Conservation (phyloP, 1,139 yeast genomes). For the Spencermartinsiella ligniputridi region DNA sequence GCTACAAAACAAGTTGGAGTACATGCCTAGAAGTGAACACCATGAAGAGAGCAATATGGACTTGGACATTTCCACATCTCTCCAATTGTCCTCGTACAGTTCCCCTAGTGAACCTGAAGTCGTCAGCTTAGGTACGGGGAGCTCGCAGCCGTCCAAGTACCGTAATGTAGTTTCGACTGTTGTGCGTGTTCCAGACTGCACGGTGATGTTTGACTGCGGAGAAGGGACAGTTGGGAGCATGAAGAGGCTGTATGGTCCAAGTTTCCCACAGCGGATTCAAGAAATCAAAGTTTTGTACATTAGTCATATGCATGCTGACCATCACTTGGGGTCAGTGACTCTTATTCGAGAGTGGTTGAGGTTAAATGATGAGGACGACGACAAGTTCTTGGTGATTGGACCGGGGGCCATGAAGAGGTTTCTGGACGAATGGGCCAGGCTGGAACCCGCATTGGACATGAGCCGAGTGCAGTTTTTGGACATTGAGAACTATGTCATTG, state of each 20-base stretch:
- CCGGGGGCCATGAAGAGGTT: slow-evolving; percentile 77
- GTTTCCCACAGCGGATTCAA: slow-evolving; percentile 39
- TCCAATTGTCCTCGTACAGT: background rate
- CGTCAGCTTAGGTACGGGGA: slow-evolving; percentile 87
- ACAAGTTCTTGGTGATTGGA: slow-evolving; percentile 49
- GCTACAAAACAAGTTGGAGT: slow-evolving; percentile 20
- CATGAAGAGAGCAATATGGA: background rate
- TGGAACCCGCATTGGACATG: slow-evolving; percentile 39
- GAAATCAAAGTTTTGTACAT: slow-evolving; percentile 66
- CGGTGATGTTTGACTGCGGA: slow-evolving; percentile 74
- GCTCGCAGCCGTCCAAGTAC: slow-evolving; percentile 80
- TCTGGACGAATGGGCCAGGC: slow-evolving; percentile 61
- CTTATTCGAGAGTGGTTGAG: slow-evolving; percentile 66
- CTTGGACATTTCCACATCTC: background rate
- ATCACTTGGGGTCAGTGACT: slow-evolving; percentile 79
- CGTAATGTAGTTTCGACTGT: slow-evolving; percentile 82
- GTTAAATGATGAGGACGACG: slow-evolving; percentile 24
- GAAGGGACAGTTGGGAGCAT: slow-evolving; percentile 84
- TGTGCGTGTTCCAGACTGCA: slow-evolving; percentile 54
- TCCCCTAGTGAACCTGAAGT: slow-evolving; percentile 45
- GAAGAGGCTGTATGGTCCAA: slow-evolving; percentile 54
- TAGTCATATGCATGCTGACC: slow-evolving; percentile 96
- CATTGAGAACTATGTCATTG: slow-evolving; percentile 56
- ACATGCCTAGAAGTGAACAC: background rate
- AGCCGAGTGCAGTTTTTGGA: slow-evolving; percentile 52